Conservation (phyloP, 164 flowering plant species). For the Aristolochia californica region DNA sequence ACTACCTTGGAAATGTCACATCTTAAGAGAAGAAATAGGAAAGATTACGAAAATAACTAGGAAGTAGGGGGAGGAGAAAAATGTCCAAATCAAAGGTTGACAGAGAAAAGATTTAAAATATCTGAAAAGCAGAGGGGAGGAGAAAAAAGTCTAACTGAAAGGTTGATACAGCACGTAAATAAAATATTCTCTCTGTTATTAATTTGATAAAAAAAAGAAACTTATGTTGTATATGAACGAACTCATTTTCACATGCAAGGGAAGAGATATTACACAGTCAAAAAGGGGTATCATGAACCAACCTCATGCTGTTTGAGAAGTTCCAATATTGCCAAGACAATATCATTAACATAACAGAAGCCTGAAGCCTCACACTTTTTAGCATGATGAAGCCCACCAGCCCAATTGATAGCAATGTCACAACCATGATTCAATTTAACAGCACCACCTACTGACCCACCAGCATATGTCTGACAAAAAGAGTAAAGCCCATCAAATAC, state of each 20-base stretch:
- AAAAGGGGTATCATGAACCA: not conserved
- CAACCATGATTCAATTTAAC: conserved; percentile 35
- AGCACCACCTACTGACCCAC: conserved; percentile 52
- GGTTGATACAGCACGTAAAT: not conserved
- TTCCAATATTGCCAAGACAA: conserved; percentile 45
- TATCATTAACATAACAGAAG: conserved; percentile 54
- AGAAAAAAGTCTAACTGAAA: not conserved
- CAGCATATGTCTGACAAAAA: conserved; percentile 52
- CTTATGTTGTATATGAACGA: too few species aligned
- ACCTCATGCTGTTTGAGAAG: conserved; percentile 44
- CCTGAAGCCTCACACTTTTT: conserved; percentile 65
- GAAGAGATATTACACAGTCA: not conserved
- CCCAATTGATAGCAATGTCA: conserved; percentile 57
- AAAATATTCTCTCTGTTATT: not conserved
- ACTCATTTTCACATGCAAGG: not conserved
- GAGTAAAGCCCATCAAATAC: conserved; percentile 54
- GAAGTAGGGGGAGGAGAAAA: too few species aligned
- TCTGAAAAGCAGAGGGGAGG: not conserved
- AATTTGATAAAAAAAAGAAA: too few species aligned
- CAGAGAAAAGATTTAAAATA: too few species aligned
- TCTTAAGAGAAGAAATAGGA: not conserved
- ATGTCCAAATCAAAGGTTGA: too few species aligned
- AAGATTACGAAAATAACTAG: not conserved
- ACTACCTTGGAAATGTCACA: not conserved
- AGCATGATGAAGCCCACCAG: conserved; percentile 63